Base-by-base conservation (phyloP, 2,329 filamentous ascomycete genomes). In the Escovopsis sp. region DNA sequence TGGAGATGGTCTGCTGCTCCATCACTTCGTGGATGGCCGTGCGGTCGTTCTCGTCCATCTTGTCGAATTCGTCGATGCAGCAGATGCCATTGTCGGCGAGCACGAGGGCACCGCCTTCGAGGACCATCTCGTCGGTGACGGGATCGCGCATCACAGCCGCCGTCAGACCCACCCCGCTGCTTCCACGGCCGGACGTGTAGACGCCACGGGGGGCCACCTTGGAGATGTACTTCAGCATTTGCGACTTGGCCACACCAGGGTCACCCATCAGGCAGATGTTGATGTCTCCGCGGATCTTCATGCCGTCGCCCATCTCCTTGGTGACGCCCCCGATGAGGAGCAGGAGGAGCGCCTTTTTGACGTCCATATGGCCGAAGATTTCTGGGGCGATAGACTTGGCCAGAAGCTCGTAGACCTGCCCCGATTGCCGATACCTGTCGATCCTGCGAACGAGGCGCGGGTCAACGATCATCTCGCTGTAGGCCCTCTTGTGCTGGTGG, bases 191-290 rank as follows among this genome's bases (percentile, higher is more conserved):
- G 4, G 80, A 83, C 5, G 81, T 87, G 60, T 87, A 87, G 11
- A 87, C 79, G 48, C 86, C 87, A 43, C 90, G 83, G 41, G 90
- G 90, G 2, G 90, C 88, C 21, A 98, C 90, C 63, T 98, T 96
- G 45, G 86, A 85, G 54, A 98, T 96, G 57, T 98, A 98, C 62
- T 94, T 96, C 45, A 98, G 71, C 45, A 98, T 65, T 64, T 98
- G 90, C 27, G 90, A 98, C 64, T 98, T 98, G 63, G 90, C 90
- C 53, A 98, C 90, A 84, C 90, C 90, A 54, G 90, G 90, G 52
- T 98, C 90, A 69, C 90, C 90, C 90, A 98, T 98, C 51, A 98
- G 64, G 57, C 90, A 96, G 43, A 98, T 79, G 61, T 98, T 98
- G 66, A 98, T 93, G 53, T 98, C 90, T 49, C 90, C 90, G 69